These are phyloP conservation scores for Solanum appendiculatum DNA, from an alignment of 257 asterid species.

Conservation along the genomic window DNA sequence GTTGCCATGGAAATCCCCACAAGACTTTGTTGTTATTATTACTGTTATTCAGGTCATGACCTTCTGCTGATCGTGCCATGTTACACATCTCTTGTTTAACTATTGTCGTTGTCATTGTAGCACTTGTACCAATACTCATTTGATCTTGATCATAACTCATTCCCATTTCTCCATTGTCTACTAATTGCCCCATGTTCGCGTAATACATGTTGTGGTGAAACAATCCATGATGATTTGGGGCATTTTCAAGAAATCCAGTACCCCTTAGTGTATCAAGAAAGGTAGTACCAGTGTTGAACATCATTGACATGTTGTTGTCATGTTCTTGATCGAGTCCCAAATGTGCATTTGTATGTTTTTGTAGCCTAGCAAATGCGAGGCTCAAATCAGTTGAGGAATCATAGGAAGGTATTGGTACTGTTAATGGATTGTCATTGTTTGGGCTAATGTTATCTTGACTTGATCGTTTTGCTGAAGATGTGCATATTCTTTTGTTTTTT, in stretches of 20 bases:
- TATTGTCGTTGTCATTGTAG: slow-evolving; percentile 15
- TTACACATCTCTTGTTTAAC: slow-evolving; percentile 62
- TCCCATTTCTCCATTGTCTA: slow-evolving; percentile 29
- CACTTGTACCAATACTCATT: slow-evolving; percentile 3
- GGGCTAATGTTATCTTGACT: slow-evolving; percentile 32
- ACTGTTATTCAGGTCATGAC: not conserved
- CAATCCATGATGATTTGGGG: slow-evolving; percentile 14
- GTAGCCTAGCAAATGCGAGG: slow-evolving; percentile 60
- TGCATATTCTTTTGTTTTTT: slow-evolving; percentile 43
- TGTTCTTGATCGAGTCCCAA: slow-evolving; percentile 15
- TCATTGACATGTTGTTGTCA: slow-evolving; percentile 3
- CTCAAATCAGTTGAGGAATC: slow-evolving; percentile 45
- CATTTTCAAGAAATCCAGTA: slow-evolving; percentile 31
- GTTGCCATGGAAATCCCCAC: slow-evolving; percentile 77
- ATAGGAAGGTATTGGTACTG: slow-evolving; percentile 15
- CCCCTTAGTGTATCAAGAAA: slow-evolving; percentile 25
- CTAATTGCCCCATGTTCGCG: slow-evolving; percentile 19
- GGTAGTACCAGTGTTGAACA: slow-evolving; percentile 13
- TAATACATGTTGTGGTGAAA: slow-evolving; percentile 19
- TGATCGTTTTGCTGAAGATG: slow-evolving; percentile 17
- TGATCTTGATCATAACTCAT: slow-evolving; percentile 27
- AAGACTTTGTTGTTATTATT: slow-evolving; percentile 12
- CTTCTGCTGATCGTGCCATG: slow-evolving; percentile 17
- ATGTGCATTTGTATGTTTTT: slow-evolving; percentile 36
- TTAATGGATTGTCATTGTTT: not conserved